Base-by-base conservation (phyloP, 2,329 filamentous ascomycete genomes). In the Xylaria sp. region DNA sequence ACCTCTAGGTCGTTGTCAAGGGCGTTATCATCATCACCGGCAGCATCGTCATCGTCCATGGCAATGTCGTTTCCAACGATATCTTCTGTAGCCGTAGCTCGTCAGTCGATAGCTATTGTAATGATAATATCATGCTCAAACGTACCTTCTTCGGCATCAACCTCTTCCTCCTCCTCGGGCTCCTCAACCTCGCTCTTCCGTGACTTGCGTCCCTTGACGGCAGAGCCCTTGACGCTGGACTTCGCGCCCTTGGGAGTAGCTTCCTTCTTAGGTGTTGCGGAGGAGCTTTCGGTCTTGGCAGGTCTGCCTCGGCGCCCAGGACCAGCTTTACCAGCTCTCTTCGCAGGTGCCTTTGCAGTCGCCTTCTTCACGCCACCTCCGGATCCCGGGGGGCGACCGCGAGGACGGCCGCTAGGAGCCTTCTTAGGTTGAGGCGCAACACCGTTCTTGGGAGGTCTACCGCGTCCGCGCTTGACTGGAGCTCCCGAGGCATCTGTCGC, bases 311-410 rank as follows among this genome's bases (percentile, higher is more conserved):
- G 78, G 51, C 74, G 68, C 58, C 74, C 68, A 54, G 73, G 25
- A 65, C 72, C 68, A 13, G 69, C 44, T 37, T 29, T 57, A 25
- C 65, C 35, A 35, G 74, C 29, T 25, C 71, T 53, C 67, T 79
- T 72, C 8, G 73, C 66, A n/a, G 66, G 51, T 10, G 16, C 29
- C 29, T 71, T 71, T 9, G 74, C 65, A n/a, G 66, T 57, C 4
- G 73, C 68, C 65, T 76, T 77, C 71, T 77, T 77, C 12, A 75
- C 72, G 16, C 72, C 80, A 68, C 78, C 77, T 68, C 74, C 78
- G 68, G 76, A 79, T 72, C 84, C 84, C 65, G 81, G 81, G 47
- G 84, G 84, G 10, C 84, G 82, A 32, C 84, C 84, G n/a, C 84
- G 82, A 48, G 82, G 82, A n/a, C 82, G 80, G 37, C 84, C 84